A percentile compares a stretch with the other conserved stretches of the same genome.
Evolutionary conservation across 495 filamentous ascomycete genomes (phyloP).

Genomic region (Tuber brumale): DNA sequence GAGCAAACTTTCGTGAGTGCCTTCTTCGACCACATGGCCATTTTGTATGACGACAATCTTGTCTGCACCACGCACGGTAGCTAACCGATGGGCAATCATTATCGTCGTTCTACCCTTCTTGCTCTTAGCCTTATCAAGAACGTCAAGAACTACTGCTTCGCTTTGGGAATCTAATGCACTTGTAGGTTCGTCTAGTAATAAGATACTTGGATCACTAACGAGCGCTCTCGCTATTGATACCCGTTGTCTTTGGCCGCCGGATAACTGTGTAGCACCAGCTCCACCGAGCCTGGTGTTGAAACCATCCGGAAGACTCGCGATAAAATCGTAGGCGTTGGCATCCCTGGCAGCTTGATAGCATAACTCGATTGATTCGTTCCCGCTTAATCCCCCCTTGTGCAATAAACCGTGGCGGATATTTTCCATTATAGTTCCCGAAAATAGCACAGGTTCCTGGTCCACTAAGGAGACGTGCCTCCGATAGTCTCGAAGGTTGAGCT

Average conservation of each 20-base stretch:
- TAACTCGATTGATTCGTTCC: conserved; percentile 33
- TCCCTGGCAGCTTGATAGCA: conserved; percentile 41
- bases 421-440: conserved; percentile 60
- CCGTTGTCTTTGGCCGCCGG: conserved; percentile 58
- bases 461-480: conserved; percentile 57
- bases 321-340: conserved; percentile 48
- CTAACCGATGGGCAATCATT: conserved; percentile 53
- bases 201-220: conserved; percentile 47
- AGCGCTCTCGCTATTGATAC: conserved; percentile 55
- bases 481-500: conserved; percentile 54
- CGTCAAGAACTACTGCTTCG: conserved; percentile 50
- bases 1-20: conserved; percentile 48
- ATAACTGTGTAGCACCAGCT: conserved; percentile 47
- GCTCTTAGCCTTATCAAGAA: conserved; percentile 37
- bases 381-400: conserved; percentile 44
- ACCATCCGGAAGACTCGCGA: conserved; percentile 44
- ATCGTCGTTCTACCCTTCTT: conserved; percentile 43
- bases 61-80: conserved; percentile 52
- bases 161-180: conserved; percentile 49
- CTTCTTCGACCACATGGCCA: conserved; percentile 49
- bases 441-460: conserved; percentile 60
- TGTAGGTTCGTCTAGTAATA: conserved; percentile 56
- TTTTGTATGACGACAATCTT: conserved; percentile 51
- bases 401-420: conserved; percentile 63
- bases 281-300: conserved; percentile 50